Evolutionary conservation across 2,329 filamentous ascomycete species (phyloP).

Genomic region (Eutypa lata): DNA sequence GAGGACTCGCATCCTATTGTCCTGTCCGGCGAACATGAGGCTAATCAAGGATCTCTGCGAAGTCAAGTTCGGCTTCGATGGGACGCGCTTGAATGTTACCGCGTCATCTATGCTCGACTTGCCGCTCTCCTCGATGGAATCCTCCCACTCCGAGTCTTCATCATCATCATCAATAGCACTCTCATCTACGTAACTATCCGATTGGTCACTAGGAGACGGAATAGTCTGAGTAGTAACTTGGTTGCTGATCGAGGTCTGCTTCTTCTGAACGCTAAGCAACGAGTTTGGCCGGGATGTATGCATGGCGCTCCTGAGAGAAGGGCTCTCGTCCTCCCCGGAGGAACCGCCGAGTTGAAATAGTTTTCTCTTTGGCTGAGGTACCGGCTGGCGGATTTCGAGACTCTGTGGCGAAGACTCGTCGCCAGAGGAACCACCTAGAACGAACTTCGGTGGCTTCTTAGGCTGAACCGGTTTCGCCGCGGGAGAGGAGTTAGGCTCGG

Average conservation of each 20-base stretch:
- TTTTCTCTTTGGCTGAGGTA: constrained; percentile 32
- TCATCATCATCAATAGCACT: constrained; percentile 77
- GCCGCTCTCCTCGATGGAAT: constrained; percentile 75
- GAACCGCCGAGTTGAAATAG: constrained; percentile 55
- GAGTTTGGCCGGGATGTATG: constrained; percentile 41
- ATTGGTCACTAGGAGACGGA: constrained; percentile 54
- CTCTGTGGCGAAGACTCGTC: constrained; percentile 70
- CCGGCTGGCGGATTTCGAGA: constrained; percentile 38
- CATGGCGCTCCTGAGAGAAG: constrained; percentile 59
- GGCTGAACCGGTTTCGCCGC: constrained; percentile 65
- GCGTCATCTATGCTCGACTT: constrained; percentile 80
- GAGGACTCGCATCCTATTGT: constrained; percentile 67
- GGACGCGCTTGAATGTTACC: constrained; percentile 82
- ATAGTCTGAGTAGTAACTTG: constrained; percentile 68
- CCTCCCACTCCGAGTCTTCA: constrained; percentile 59
- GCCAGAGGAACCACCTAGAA: constrained; percentile 74
- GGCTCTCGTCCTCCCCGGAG: constrained; percentile 73
- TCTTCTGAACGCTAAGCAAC: constrained; percentile 54
- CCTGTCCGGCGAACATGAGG: constrained; percentile 75
- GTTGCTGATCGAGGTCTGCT: constrained; percentile 79
- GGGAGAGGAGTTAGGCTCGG: constrained; percentile 56
- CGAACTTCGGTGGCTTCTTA: constrained; percentile 64
- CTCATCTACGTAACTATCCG: constrained; percentile 69
- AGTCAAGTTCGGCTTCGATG: constrained; percentile 79
- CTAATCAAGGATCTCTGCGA: constrained; percentile 88